Evolutionary conservation across 2,329 filamentous ascomycete genomes (phyloP), one percentile per base, ranked within the genome.

Genomic region (Fusarium nisikadoi): DNA sequence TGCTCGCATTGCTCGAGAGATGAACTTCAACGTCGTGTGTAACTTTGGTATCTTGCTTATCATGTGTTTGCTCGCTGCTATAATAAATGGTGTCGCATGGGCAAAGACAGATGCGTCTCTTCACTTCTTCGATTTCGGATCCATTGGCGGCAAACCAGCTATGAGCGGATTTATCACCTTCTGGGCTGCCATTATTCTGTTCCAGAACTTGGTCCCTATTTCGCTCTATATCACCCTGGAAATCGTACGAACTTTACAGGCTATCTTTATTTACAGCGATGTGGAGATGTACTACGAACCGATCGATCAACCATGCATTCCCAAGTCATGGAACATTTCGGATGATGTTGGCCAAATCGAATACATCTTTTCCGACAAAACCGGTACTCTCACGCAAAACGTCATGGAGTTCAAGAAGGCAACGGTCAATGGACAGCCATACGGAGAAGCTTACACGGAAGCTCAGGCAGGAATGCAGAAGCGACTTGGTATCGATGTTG

Each of bases 341-440:
- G 96, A 99, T 79, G 97, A 99, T 77, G 87, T 99, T 50, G 96
- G 96, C 17, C 96, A 99, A 83, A 97, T 99, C 70, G 96, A 98
- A 82, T 99, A 98, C 84, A 97, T 99, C 74, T 99, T 99, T 82
- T 98, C 95, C 1, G 95, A 98, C 85, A 98, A 98, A 86, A 98
- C 95, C 1, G 95, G 95, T 31, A 98, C 95, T 3, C 85, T 98
- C 75, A 98, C 95, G 10, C 97, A 96, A 83, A 98, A 98, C 79
- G 92, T 95, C 86, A 98, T 99, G 96, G 97, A 99, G 81, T 99
- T 98, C 89, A 99, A 98, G 82, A 99, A 99, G 82, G 94, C 93
- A 61, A 97, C 95, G 1, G 92, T 99, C 82, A 98, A 98, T 77
- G 95, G 95, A n/a, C 89, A 96, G 67, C 91, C 95, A 0, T 99